Evolutionary conservation across 2,329 filamentous ascomycete genomes (phyloP).

Genomic region (Colletotrichum lini): DNA sequence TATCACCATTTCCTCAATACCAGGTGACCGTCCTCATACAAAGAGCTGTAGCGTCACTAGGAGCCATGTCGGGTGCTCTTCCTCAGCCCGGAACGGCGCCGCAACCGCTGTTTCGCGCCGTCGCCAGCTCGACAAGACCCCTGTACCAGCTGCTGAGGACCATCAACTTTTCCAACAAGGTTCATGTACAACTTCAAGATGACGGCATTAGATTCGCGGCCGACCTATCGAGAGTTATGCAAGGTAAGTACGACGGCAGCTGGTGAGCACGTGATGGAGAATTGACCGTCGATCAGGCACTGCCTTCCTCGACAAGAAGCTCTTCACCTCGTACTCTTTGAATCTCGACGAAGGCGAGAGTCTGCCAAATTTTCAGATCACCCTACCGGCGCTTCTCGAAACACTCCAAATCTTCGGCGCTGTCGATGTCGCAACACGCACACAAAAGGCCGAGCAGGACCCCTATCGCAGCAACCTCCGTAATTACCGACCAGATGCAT

Average conservation of each 20-base stretch:
- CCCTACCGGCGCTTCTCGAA: slow-evolving; percentile 88
- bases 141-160: slow-evolving; percentile 75
- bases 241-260: slow-evolving; percentile 76
- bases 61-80: slow-evolving; percentile 45
- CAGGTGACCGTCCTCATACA: slow-evolving; percentile 29
- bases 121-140: slow-evolving; percentile 83
- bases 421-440: slow-evolving; percentile 75
- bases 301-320: slow-evolving; percentile 87
- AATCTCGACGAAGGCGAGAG: slow-evolving; percentile 61
- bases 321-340: slow-evolving; percentile 90
- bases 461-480: slow-evolving; percentile 73
- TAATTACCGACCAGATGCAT: slow-evolving; percentile 79
- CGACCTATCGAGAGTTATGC: slow-evolving; percentile 91
- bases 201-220: slow-evolving; percentile 90
- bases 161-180: slow-evolving; percentile 72
- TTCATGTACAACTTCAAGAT: slow-evolving; percentile 81
- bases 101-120: slow-evolving; percentile 77
- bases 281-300: slow-evolving; percentile 34
- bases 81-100: slow-evolving; percentile 44
- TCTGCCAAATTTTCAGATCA: slow-evolving; percentile 86
- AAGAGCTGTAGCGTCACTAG: background rate
- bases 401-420: slow-evolving; percentile 96
- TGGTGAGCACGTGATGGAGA: slow-evolving; percentile 53
- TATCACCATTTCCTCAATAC: slow-evolving; percentile 16
- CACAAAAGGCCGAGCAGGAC: slow-evolving; percentile 72